Base-by-base conservation (phyloP, 2,329 filamentous ascomycete species). In the Epichloe glyceriae region DNA sequence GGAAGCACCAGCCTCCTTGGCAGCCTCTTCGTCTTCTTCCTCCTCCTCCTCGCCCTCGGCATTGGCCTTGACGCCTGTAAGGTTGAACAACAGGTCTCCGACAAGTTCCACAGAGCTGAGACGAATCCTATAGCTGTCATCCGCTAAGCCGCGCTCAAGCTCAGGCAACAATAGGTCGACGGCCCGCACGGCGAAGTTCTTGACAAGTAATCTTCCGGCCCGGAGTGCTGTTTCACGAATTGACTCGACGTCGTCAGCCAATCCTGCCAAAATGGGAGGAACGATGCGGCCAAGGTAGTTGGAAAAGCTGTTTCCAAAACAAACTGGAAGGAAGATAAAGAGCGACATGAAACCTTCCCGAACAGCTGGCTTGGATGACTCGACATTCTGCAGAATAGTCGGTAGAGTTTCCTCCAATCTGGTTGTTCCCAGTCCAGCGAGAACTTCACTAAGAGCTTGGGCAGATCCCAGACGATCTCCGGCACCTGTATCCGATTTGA, bases 311-410 rank as follows among this genome's bases (percentile, higher is more conserved):
- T 98, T 98, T 62, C 93, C 93, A 61, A 98, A 98, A 71, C 93
- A 98, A 49, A 95, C 93, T 12, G 93, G 93, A 71, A 98, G 81
- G 78, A 96, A 98, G 58, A 98, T 97, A 70, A 98, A 98, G 40
- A 98, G 78, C 7, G 93, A 96, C 93, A 98, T 98, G 73, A 98
- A 98, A 44, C 93, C 93, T 74, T 98, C 93, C 60, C 93, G 83
- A 56, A 98, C 88, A 50, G 89, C 82, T 17, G 93, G 67, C 69
- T 95, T 96, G 58, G 85, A 81, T 61, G 91, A 97, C 58, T 88
- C 83, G 57, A 95, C 91, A 62, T 98, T 98, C 62, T 97, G 91
- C 40, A 98, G 71, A 59, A 98, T 95, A 12, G 91, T 96, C 39
- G 93, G 94, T 44, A 98, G 73, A 5, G 90, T 97, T 69, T 98